phyloP scores from a whole-genome alignment of 2,329 filamentous ascomycete species.

The Didymella keratinophila region DNA sequence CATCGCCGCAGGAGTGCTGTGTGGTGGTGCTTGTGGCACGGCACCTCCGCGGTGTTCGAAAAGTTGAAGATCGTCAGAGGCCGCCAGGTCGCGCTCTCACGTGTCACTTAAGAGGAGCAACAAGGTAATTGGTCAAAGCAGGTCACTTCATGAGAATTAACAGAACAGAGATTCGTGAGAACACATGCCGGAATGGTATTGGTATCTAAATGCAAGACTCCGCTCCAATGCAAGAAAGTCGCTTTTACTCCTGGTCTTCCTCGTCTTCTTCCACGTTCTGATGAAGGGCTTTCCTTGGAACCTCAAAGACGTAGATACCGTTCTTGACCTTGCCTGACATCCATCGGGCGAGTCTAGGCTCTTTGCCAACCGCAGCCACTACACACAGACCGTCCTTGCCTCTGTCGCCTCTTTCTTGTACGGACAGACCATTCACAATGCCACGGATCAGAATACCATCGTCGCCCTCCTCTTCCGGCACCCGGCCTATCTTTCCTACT shows the following conservation, averaged over 20 bases:
- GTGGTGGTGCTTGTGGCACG: conserved; percentile 15
- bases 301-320: conserved; percentile 86
- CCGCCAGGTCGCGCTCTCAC: conserved; percentile 27
- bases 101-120: conserved; percentile 6
- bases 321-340: conserved; percentile 74
- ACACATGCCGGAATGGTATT: conserved; percentile 28
- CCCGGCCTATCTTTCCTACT: conserved; percentile 69
- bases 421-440: conserved; percentile 85
- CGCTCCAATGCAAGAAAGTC: conserved; percentile 21
- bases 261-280: conserved; percentile 28
- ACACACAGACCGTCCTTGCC: conserved; percentile 79
- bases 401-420: conserved; percentile 83
- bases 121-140: not conserved
- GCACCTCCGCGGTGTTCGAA: conserved; percentile 15
- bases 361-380: conserved; percentile 84
- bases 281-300: conserved; percentile 58
- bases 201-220: conserved; percentile 32
- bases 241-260: conserved; percentile 18
- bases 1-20: conserved; percentile 15
- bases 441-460: conserved; percentile 65
- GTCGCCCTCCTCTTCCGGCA: conserved; percentile 32
- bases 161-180: conserved; percentile 4
- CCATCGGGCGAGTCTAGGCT: conserved; percentile 87
- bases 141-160: too few species aligned
- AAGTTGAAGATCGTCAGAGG: conserved; percentile 21